These are phyloP conservation scores for Eucalyptus pauciflora DNA, from an alignment of 345 rosid species.

Conservation along the genomic window DNA sequence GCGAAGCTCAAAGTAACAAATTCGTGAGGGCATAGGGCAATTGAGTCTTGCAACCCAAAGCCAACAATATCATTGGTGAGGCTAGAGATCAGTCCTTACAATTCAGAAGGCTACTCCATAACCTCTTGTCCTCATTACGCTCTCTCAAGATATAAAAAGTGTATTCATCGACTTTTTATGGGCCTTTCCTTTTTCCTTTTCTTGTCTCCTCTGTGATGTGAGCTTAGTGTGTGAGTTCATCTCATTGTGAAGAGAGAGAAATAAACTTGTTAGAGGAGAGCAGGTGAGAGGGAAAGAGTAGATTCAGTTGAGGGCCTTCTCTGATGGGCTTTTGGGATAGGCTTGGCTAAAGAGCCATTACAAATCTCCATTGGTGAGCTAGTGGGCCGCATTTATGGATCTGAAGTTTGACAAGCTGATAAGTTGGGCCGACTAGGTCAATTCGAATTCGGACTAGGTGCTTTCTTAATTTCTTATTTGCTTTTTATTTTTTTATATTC, in stretches of 20 bases:
- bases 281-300: background rate
- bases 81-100: too few species aligned
- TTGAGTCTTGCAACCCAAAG: too few species aligned
- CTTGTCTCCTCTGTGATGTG: background rate
- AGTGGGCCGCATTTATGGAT: background rate
- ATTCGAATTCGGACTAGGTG: background rate
- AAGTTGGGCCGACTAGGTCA: background rate
- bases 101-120: background rate
- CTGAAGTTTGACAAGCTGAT: background rate
- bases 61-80: too few species aligned
- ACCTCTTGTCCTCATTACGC: accelerated
- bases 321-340: background rate
- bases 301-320: background rate
- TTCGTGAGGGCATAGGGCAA: too few species aligned
- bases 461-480: background rate
- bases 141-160: background rate
- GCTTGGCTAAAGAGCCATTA: background rate
- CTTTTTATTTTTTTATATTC: background rate
- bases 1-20: background rate
- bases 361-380: background rate
- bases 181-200: background rate
- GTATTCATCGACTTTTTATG: background rate
- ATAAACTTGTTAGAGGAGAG: background rate
- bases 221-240: background rate
- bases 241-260: background rate